Evolutionary conservation across 1,139 yeast genomes (phyloP), one percentile per base, ranked within the genome.

Genomic region (Candida labiduridarum): DNA sequence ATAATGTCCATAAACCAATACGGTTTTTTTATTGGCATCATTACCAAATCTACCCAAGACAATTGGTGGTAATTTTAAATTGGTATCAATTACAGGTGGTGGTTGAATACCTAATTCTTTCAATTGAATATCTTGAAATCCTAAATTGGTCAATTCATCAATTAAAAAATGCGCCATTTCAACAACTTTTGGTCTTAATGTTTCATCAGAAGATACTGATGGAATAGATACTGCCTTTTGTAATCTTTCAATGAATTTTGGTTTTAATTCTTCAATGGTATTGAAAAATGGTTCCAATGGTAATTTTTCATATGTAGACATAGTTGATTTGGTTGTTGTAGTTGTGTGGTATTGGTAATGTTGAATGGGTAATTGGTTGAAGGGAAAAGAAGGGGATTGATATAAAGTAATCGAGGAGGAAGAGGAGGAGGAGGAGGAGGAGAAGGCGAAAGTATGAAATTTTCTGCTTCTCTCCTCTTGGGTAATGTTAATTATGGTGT

Each of bases 1-100:
- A 71, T 92, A 92, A 69, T 94, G 99, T 36, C 98, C 99, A 67
- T 94, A 94, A 46, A 95, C 86, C 59, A 95, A 80, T 41, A 95
- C 87, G 27, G 91, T 94, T 72, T 91, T 92, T 76, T 89, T 88
- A 36, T 68, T 57, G 39, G 96, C 85, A 66, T 92, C 96, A 41
- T 68, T 67, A 46, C 99, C 99, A 62, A 81, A 87, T 63, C 96
- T 83, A 40, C 94, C 96, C 57, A 94, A 80, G 25, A 95, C 91
- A 56, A 94, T 86, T 11, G 99, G 99, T 25, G 99, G 99, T 59
- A 95, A 81, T 61, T 84, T 82, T 58, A 94, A 76, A 44, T 74
- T 78, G 18, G 82, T 67, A 57, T 85, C 82, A 25, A 72, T 71
- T 14, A 86, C 92, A 34, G 94, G 94, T 40, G 92, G 96, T 30